Base-by-base conservation (phyloP, 2,329 filamentous ascomycete species). In the Sporothrix luriei region DNA sequence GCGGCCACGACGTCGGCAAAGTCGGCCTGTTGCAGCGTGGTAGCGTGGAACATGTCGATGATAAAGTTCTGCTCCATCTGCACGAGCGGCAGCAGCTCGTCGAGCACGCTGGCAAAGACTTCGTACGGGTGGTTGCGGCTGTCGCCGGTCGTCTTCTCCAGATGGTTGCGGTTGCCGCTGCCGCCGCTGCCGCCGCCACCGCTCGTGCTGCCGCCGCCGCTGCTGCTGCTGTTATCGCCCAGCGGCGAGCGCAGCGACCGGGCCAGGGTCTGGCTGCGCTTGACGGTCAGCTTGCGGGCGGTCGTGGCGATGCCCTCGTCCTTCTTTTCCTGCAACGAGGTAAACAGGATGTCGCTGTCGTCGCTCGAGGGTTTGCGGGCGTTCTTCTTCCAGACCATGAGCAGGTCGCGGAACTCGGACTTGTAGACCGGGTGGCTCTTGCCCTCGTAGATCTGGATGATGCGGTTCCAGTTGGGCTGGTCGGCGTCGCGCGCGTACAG, bases 31-130 rank as follows among this genome's bases (percentile, higher is more conserved):
- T 93, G 90, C 38, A 94, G 84, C 1, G 93, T 96, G n/a, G 91
- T 92, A 33, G 95, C 88, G 75, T 98, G 94, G 85, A 98, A 98
- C 78, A 97, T 95, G 74, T 97, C 93, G n/a, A 97, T 89, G 64
- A 97, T 84, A 77, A 98, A 99, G 77, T 97, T 98, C 78, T 99
- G 94, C 80, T 99, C 95, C 78, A 94, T 94, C 74, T 93, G 90
- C 70, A 97, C 89, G 69, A 97, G 84, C 6, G 91, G 92, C 57
- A 94, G 82, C 73, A 95, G 87, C 75, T 97, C 93, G 70, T 95
- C 91, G 72, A 97, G 81, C 14, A 92, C 88, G 49, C 89, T 89
- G 0, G 88, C 84, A 78, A 98, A 97, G 2, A 92, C 88, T 78
- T 97, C 93, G 74, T 89, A 94, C 0, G 92, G 88, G 73, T 91